Evolutionary conservation across 2,329 filamentous ascomycete species (phyloP), one percentile per base, ranked within the genome.

Genomic region (Sclerotinia nivalis): DNA sequence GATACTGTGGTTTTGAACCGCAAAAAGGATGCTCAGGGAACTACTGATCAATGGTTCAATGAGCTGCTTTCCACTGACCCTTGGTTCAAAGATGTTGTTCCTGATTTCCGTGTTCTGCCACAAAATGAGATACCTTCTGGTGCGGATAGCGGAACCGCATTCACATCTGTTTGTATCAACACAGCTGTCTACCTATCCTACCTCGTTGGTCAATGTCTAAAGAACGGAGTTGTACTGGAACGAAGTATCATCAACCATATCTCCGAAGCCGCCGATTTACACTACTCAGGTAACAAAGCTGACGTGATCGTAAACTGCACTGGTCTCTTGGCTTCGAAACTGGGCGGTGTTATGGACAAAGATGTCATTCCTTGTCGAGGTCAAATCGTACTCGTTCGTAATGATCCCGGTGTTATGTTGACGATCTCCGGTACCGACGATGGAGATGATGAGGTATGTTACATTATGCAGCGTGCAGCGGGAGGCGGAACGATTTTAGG

Each of bases 141-240:
- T 25, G 86, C 90, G 67, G 89, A 93, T 71, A 91, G 90, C 15
- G 93, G 89, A 34, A 91, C 88, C 65, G 84, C 86, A 69, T 97
- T 96, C 80, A 93, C 88, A 10, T 95, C 92, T 0, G 89, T 97
- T 54, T 97, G 94, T 81, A 95, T 97, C 79, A 97, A 98, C 81
- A 92, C 92, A 0, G 88, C 91, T 55, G 81, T 97, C 70, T 98
- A 97, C 81, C 87, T 97, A 2, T 88, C 92, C 5, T 97, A 92
- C 88, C 88, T 98, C 0, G 83, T 92, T 0, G 91, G 92, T 0
- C 90, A 96, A 81, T 96, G 93, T 79, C 84, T 91, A 40, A 88
- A 88, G 75, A 87, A 88, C 69, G 92, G 93, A 40, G 91, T 92
- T 9, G 83, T 88, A 0, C 82, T 95, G 76, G 86, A 87, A 75